These are phyloP conservation scores for Saccharum officinarum DNA, from an alignment of 176 grass and related monocot genomes.

Conservation along the genomic window DNA sequence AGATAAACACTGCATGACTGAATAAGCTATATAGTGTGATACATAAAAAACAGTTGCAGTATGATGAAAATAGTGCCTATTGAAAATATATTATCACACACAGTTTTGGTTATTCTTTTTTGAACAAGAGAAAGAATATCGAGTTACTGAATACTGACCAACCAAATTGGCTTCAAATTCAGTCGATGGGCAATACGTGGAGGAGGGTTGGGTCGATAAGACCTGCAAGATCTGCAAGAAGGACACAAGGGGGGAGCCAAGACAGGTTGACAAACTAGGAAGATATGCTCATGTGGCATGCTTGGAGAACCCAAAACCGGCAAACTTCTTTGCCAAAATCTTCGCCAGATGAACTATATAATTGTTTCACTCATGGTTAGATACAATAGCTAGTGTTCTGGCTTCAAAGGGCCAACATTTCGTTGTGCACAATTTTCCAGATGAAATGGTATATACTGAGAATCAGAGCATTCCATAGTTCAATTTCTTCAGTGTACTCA, in stretches of 20 bases:
- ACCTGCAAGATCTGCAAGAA: constrained; percentile 96
- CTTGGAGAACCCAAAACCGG: constrained; percentile 64
- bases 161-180: constrained; percentile 16
- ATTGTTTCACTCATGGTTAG: constrained; percentile 24
- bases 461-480: background rate
- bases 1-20: background rate
- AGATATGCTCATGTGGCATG: constrained; percentile 82
- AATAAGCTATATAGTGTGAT: background rate
- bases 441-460: background rate
- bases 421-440: constrained; percentile 2
- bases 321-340: constrained; percentile 79
- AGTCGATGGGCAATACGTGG: constrained; percentile 89
- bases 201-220: constrained; percentile 98
- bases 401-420: background rate
- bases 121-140: background rate
- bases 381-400: background rate
- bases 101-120: background rate
- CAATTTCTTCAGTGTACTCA: background rate
- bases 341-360: constrained; percentile 63
- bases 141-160: constrained; percentile 5
- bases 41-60: background rate
- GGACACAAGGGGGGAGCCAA: constrained; percentile 79
- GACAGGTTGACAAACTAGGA: constrained; percentile 89
- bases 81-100: background rate
- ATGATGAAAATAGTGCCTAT: background rate